Conservation (phyloP, 108 stramenopile genomes). For the Seminavis robusta region DNA sequence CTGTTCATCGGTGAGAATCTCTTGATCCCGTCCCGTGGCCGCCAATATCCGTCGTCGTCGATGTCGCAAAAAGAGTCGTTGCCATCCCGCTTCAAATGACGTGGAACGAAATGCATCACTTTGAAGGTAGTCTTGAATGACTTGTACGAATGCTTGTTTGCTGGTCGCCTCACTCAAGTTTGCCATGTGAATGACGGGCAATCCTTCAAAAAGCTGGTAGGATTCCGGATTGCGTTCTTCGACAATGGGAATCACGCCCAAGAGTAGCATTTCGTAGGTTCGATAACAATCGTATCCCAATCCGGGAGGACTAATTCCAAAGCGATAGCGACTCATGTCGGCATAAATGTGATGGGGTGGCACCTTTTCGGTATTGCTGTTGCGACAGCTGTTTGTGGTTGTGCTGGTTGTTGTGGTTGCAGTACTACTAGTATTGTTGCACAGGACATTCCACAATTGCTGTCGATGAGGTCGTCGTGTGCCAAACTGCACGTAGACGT, state of each 20-base stretch:
- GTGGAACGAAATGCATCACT: not conserved
- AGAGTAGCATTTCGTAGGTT: constrained; percentile 10
- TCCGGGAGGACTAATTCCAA: constrained; percentile 11
- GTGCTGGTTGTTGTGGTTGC: not conserved
- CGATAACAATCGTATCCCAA: constrained; percentile 13
- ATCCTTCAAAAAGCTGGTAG: constrained; percentile 3
- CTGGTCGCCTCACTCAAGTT: not conserved
- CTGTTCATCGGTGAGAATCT: not conserved
- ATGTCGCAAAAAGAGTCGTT: constrained; percentile 9
- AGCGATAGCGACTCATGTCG: not conserved
- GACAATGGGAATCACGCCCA: constrained; percentile 20
- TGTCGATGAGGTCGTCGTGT: no score
- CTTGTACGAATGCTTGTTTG: not conserved
- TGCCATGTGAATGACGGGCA: not conserved
- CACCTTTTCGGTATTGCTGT: constrained; percentile 2
- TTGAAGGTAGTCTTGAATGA: no score
- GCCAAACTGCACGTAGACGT: no score
- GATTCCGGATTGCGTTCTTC: not conserved
- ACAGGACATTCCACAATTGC: not conserved
- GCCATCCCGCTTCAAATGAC: constrained; percentile 2
- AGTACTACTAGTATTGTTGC: not conserved
- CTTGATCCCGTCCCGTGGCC: constrained; percentile 4
- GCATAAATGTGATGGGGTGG: not conserved
- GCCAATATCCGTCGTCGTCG: not conserved
- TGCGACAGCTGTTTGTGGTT: not conserved